These are phyloP conservation scores for Tricholoma furcatifolium DNA, from an alignment of 768 basidiomycete genomes.

Conservation along the genomic window DNA sequence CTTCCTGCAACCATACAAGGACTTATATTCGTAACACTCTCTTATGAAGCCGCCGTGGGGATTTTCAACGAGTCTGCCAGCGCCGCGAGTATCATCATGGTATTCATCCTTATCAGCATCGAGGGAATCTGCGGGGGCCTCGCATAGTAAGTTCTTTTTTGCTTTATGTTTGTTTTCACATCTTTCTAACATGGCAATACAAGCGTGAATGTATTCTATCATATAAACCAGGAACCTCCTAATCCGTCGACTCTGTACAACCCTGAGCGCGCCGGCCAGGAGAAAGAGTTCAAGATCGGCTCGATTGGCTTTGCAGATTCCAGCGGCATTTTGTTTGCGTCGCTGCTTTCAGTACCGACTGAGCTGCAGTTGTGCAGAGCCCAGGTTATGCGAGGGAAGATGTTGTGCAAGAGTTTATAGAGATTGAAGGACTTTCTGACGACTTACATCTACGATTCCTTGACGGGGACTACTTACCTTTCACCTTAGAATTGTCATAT, in stretches of 20 bases:
- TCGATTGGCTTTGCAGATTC: conserved; percentile 87
- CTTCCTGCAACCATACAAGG: conserved; percentile 68
- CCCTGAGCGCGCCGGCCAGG: conserved; percentile 63
- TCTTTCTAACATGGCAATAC: not conserved
- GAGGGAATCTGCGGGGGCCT: conserved; percentile 93
- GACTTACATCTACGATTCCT: no score
- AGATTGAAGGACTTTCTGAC: no score
- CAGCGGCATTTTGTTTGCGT: conserved; percentile 68
- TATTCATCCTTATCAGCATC: conserved; percentile 74
- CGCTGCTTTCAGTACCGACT: conserved; percentile 65
- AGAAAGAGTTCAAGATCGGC: conserved; percentile 87
- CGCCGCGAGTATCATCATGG: conserved; percentile 46
- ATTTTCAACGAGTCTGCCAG: conserved; percentile 45
- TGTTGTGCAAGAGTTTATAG: conserved; percentile 65
- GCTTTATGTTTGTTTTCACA: no score
- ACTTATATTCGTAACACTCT: conserved; percentile 52
- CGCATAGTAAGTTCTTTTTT: conserved; percentile 69
- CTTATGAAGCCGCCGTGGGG: conserved; percentile 57
- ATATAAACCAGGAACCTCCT: conserved; percentile 70
- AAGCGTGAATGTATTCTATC: conserved; percentile 87
- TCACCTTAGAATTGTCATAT: no score
- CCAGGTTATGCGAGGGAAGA: conserved; percentile 69
- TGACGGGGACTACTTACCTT: no score
- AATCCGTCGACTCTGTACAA: conserved; percentile 45
- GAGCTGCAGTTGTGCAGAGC: conserved; percentile 72